Evolutionary conservation across 495 filamentous ascomycete species (phyloP).

Genomic region (Aspergillus cavernicola): DNA sequence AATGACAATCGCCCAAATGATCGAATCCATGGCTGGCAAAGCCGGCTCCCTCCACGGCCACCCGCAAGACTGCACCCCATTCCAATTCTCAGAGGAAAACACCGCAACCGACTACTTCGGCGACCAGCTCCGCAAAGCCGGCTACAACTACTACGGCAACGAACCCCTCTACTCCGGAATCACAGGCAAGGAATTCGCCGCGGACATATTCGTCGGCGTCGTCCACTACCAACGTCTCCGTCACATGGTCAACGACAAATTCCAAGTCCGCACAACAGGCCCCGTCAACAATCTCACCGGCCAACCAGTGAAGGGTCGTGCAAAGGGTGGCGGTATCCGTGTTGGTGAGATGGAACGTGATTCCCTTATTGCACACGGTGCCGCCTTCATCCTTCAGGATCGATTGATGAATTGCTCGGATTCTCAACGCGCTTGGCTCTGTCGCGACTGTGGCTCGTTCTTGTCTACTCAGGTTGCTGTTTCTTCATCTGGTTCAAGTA

Average conservation of each 20-base stretch:
- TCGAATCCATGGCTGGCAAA: slow-evolving; percentile 95
- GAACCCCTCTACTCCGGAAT: slow-evolving; percentile 97
- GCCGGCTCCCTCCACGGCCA: slow-evolving; percentile 89
- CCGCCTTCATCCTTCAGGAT: slow-evolving; percentile 92
- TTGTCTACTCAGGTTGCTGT: slow-evolving; percentile 74
- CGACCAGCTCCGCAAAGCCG: slow-evolving; percentile 86
- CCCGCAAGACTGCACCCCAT: slow-evolving; percentile 91
- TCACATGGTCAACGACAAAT: slow-evolving; percentile 99
- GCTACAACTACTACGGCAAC: slow-evolving; percentile 97
- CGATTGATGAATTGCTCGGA: slow-evolving; percentile 96
- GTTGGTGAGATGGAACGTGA: slow-evolving; percentile 99
- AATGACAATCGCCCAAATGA: slow-evolving; percentile 99
- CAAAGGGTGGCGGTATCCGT: slow-evolving; percentile 94
- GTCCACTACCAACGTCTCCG: slow-evolving; percentile 97
- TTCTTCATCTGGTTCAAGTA: slow-evolving; percentile 28
- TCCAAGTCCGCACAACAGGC: slow-evolving; percentile 94
- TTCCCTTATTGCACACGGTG: slow-evolving; percentile 87
- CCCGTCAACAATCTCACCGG: slow-evolving; percentile 84
- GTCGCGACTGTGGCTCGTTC: slow-evolving; percentile 82
- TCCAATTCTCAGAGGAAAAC: slow-evolving; percentile 87
- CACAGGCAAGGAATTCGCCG: slow-evolving; percentile 87
- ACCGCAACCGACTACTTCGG: slow-evolving; percentile 95
- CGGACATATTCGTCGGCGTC: slow-evolving; percentile 94
- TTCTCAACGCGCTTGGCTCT: slow-evolving; percentile 82
- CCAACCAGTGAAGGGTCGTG: slow-evolving; percentile 94